Evolutionary conservation across 306 rosid species (phyloP).

Genomic region (Begonia masoniana): DNA sequence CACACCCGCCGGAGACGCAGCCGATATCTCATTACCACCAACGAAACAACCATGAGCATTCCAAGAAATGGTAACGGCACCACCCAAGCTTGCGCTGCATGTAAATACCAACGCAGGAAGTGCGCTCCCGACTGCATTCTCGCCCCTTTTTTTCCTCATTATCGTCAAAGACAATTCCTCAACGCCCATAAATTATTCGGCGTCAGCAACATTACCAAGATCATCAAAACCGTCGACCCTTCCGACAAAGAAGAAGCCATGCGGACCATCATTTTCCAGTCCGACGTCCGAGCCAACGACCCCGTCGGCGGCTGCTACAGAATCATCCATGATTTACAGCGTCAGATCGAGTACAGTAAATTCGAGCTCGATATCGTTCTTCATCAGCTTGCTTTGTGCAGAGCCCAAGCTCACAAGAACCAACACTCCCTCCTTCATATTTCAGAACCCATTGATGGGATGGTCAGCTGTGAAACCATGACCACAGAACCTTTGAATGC

Average conservation of each 20-base stretch:
- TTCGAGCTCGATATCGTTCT: slow-evolving; percentile 35
- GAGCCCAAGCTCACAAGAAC: slow-evolving; percentile 16
- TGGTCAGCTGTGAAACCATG: slow-evolving; percentile 6
- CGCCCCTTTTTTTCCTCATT: slow-evolving; percentile 76
- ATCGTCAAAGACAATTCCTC: slow-evolving; percentile 42
- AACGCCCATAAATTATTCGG: slow-evolving; percentile 74
- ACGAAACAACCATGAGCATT: slow-evolving; percentile 7
- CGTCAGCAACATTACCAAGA: slow-evolving; percentile 49
- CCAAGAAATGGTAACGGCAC: slow-evolving; percentile 10
- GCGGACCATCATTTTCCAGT: slow-evolving; percentile 36
- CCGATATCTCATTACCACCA: slow-evolving; percentile 26
- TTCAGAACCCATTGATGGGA: not conserved
- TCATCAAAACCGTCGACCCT: slow-evolving; percentile 24
- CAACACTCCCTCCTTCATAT: slow-evolving; percentile 2
- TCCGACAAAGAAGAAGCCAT: slow-evolving; percentile 25
- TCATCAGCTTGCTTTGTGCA: slow-evolving; percentile 41
- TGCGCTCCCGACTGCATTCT: slow-evolving; percentile 62
- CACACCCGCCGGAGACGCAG: slow-evolving; percentile 79
- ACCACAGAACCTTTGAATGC: slow-evolving; percentile 23
- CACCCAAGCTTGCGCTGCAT: slow-evolving; percentile 82
- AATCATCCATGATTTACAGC: slow-evolving; percentile 17
- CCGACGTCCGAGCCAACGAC: slow-evolving; percentile 49
- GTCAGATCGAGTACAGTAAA: slow-evolving; percentile 15
- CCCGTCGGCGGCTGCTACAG: slow-evolving; percentile 65
- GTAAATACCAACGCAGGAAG: slow-evolving; percentile 67